These are phyloP conservation scores for Pseudognaphalium luteoalbum DNA, from an alignment of 129 eudicot genomes.

Conservation along the genomic window DNA sequence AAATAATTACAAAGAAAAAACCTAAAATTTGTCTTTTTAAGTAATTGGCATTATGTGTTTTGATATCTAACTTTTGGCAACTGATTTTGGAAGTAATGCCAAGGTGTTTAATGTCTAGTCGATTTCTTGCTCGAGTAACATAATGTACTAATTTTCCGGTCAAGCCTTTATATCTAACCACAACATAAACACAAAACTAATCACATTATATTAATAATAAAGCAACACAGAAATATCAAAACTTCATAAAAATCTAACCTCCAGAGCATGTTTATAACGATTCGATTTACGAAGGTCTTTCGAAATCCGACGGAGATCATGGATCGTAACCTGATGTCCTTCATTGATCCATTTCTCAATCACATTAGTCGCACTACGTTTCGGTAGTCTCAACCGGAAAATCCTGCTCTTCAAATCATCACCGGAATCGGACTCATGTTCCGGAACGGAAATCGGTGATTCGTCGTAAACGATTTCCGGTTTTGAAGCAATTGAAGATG, in stretches of 20 bases:
- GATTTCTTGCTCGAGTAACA: neutral
- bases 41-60: neutral
- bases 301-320: constrained; percentile 72
- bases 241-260: constrained; percentile 40
- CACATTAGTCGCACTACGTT: constrained; percentile 78
- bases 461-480: constrained; percentile 38
- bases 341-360: constrained; percentile 79
- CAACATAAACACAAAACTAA: neutral
- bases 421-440: constrained; percentile 18
- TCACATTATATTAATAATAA: neutral
- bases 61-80: constrained; percentile 2
- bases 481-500: constrained; percentile 42
- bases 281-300: constrained; percentile 67
- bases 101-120: neutral
- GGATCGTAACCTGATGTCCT: constrained; percentile 46
- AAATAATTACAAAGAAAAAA: neutral
- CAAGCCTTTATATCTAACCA: neutral
- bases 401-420: constrained; percentile 87
- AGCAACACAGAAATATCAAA: neutral
- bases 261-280: constrained; percentile 94
- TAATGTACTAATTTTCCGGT: neutral
- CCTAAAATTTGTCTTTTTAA: neutral
- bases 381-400: constrained; percentile 79
- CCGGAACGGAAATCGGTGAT: constrained; percentile 28
- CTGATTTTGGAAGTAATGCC: neutral